These are phyloP conservation scores for Thalia dealbata DNA, from an alignment of 176 grass and related monocot genomes.

Conservation along the genomic window DNA sequence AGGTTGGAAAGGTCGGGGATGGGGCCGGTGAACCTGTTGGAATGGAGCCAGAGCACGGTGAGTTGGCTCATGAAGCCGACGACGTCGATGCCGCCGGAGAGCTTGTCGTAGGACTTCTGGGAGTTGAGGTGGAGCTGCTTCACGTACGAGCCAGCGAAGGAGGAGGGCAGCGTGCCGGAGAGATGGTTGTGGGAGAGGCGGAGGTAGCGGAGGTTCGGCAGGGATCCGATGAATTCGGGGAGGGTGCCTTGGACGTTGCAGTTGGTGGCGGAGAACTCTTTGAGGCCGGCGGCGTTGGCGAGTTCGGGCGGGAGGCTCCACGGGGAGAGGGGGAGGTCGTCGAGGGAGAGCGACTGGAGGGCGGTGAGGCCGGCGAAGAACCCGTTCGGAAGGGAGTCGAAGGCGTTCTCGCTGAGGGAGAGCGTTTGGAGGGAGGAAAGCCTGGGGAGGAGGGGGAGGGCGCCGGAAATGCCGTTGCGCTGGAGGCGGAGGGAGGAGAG, in stretches of 20 bases:
- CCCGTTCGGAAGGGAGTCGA: slow-evolving; percentile 10
- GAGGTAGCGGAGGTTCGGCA: background rate
- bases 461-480: slow-evolving; percentile 8
- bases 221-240: slow-evolving; percentile 12
- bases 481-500: slow-evolving; percentile 13
- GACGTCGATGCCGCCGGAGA: slow-evolving; percentile 17
- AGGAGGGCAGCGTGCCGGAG: slow-evolving; percentile 4
- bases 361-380: slow-evolving; percentile 22
- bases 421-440: slow-evolving; percentile 6
- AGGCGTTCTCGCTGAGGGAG: slow-evolving; percentile 16
- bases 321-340: slow-evolving; percentile 18
- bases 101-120: slow-evolving; percentile 3
- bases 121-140: slow-evolving; percentile 11
- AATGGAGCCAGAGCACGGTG: slow-evolving; percentile 17
- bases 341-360: slow-evolving; percentile 3
- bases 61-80: slow-evolving; percentile 17
- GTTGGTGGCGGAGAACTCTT: slow-evolving; percentile 6
- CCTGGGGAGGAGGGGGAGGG: slow-evolving; percentile 9
- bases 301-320: slow-evolving; percentile 5
- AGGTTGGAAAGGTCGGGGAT: slow-evolving; percentile 24
- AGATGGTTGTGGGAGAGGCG: slow-evolving; percentile 21
- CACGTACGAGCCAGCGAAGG: slow-evolving; percentile 1
- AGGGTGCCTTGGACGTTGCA: slow-evolving; percentile 3
- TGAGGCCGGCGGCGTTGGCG: background rate
- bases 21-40: slow-evolving; percentile 21